Evolutionary conservation across 257 asterid species (phyloP).

Genomic region (Pogostemon cablin): DNA sequence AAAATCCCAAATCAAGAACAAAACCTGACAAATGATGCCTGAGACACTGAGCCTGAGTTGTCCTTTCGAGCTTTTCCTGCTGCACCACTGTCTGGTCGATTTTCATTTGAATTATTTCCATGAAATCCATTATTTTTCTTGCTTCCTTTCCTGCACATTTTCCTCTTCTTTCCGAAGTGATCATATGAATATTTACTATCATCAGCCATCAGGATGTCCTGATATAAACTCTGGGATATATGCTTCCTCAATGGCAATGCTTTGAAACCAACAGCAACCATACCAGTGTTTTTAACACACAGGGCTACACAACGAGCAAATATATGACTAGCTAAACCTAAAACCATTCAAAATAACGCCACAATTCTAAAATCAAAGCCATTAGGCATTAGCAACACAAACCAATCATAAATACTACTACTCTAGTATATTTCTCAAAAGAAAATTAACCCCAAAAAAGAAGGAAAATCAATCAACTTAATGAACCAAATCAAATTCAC

Average conservation of each 20-base stretch:
- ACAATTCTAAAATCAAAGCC: background rate
- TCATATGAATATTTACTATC: slow-evolving; percentile 40
- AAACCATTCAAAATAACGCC: background rate
- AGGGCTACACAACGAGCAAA: background rate
- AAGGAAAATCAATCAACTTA: background rate
- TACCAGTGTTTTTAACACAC: slow-evolving; percentile 22
- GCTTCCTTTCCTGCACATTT: slow-evolving; percentile 58
- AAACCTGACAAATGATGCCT: slow-evolving; percentile 73
- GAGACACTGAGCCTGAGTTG: slow-evolving; percentile 32
- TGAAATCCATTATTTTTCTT: slow-evolving; percentile 44
- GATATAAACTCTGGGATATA: slow-evolving; percentile 33
- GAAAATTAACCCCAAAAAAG: background rate
- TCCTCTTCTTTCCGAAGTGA: slow-evolving; percentile 43
- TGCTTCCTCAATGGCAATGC: slow-evolving; percentile 51
- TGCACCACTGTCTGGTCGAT: slow-evolving; percentile 36
- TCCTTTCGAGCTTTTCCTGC: slow-evolving; percentile 38
- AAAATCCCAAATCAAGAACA: slow-evolving; percentile 18
- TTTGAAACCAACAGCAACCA: slow-evolving; percentile 62
- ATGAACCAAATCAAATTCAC: background rate
- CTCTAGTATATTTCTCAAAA: no score
- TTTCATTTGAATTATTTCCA: slow-evolving; percentile 43
- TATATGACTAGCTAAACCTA: background rate
- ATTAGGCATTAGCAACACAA: background rate
- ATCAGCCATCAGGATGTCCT: slow-evolving; percentile 39
- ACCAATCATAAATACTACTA: background rate